Conservation (phyloP, 2,329 filamentous ascomycete species). For the Aspergillus flavus region DNA sequence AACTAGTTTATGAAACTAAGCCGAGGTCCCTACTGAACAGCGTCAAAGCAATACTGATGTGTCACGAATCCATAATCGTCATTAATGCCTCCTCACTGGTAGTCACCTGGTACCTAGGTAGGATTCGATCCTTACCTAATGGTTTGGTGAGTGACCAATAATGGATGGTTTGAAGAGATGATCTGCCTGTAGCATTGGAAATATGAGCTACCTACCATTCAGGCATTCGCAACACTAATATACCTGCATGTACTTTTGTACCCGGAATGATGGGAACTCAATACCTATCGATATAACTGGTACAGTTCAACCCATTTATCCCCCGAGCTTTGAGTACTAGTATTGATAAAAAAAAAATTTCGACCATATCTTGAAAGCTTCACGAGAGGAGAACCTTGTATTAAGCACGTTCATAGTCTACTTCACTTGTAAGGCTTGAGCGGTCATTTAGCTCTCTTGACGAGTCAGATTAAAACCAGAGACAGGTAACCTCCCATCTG, state of each 20-base stretch:
- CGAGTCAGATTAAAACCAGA: no score
- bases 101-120: background rate
- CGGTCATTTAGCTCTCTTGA: background rate
- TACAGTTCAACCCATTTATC: background rate
- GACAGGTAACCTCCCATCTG: no score
- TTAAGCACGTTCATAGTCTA: background rate
- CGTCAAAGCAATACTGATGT: background rate
- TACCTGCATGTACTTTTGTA: background rate
- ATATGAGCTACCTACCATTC: background rate
- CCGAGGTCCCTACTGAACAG: background rate
- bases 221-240: no score
- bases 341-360: background rate
- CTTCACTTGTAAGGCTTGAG: background rate
- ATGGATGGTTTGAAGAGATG: background rate
- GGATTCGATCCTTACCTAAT: background rate
- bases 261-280: background rate
- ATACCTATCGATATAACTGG: background rate
- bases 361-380: background rate
- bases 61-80: background rate
- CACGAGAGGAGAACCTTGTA: background rate
- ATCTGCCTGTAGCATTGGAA: background rate
- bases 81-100: background rate
- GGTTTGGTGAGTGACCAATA: background rate
- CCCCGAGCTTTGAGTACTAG: background rate
- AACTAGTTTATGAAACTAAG: background rate